Evolutionary conservation across 2,329 filamentous ascomycete species (phyloP).

Genomic region (Apiospora malaysiana): DNA sequence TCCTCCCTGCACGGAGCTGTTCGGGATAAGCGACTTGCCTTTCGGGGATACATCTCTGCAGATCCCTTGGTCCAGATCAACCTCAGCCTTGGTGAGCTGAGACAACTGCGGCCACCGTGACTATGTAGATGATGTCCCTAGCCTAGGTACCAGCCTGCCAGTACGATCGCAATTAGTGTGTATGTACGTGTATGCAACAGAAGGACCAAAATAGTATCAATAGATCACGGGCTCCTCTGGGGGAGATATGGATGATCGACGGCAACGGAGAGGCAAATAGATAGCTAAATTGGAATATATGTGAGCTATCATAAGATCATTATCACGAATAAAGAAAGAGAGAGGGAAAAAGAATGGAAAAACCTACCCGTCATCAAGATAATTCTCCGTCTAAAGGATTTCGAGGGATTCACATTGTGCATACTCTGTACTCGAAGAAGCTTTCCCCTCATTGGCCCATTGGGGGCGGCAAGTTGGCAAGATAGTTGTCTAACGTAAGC

Average conservation of each 20-base stretch:
- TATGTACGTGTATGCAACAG: neutral
- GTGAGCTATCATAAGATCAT: neutral
- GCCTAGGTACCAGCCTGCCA: neutral
- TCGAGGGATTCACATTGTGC: neutral
- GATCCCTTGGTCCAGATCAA: slow-evolving; percentile 6
- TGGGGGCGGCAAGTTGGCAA: neutral
- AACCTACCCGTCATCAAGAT: neutral
- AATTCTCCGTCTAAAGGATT: slow-evolving; percentile 12
- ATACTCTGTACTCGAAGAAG: neutral
- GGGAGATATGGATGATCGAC: slow-evolving; percentile 3
- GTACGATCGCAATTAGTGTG: neutral
- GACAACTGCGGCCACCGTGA: slow-evolving; percentile 8
- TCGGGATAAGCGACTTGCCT: slow-evolving; percentile 3
- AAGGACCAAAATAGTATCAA: slow-evolving; percentile 4
- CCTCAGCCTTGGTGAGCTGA: slow-evolving; percentile 14
- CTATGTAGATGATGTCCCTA: neutral
- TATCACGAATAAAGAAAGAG: neutral
- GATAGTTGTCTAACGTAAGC: slow-evolving; percentile 12
- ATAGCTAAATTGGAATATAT: neutral
- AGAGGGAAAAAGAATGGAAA: too few species aligned
- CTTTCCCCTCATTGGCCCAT: slow-evolving; percentile 10
- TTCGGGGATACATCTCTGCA: neutral
- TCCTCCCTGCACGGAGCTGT: neutral
- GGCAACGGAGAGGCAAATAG: neutral
- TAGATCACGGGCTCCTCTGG: neutral